These are phyloP conservation scores for Ganoderma resinaceum DNA, from an alignment of 1,284 basidiomycete species.

Conservation along the genomic window DNA sequence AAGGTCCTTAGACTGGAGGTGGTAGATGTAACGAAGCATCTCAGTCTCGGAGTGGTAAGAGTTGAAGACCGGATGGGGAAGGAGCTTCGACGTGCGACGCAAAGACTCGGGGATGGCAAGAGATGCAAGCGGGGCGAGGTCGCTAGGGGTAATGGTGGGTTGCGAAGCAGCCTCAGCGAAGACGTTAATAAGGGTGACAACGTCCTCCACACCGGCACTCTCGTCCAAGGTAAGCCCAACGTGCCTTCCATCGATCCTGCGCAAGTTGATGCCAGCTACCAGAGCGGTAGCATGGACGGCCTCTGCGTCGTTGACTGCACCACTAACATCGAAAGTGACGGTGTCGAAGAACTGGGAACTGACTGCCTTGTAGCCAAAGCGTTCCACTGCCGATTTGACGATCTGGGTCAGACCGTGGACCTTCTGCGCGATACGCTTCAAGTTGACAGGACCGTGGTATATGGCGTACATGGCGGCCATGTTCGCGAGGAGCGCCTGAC, in stretches of 20 bases:
- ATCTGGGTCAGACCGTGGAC: conserved; percentile 91
- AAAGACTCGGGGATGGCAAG: conserved; percentile 64
- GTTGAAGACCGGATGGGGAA: conserved; percentile 93
- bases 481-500: conserved; percentile 93
- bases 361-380: conserved; percentile 73
- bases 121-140: conserved; percentile 48
- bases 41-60: conserved; percentile 97
- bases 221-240: conserved; percentile 96
- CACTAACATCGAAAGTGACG: conserved; percentile 83
- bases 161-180: conserved; percentile 71
- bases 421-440: conserved; percentile 87
- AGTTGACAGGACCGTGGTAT: conserved; percentile 93
- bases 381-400: conserved; percentile 74
- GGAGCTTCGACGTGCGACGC: conserved; percentile 76
- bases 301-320: conserved; percentile 64
- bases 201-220: conserved; percentile 79
- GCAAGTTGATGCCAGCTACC: conserved; percentile 83
- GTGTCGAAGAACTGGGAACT: conserved; percentile 92
- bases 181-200: conserved; percentile 83
- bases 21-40: conserved; percentile 96
- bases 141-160: conserved; percentile 48
- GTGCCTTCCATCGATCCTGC: conserved; percentile 76
- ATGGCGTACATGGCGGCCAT: conserved; percentile 98
- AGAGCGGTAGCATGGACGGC: conserved; percentile 76
- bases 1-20: conserved; percentile 94